A percentile compares a stretch with the other conserved stretches of the same genome.
Evolutionary conservation across 139 green algal species (phyloP).

Genomic region (Chlorella sp.): DNA sequence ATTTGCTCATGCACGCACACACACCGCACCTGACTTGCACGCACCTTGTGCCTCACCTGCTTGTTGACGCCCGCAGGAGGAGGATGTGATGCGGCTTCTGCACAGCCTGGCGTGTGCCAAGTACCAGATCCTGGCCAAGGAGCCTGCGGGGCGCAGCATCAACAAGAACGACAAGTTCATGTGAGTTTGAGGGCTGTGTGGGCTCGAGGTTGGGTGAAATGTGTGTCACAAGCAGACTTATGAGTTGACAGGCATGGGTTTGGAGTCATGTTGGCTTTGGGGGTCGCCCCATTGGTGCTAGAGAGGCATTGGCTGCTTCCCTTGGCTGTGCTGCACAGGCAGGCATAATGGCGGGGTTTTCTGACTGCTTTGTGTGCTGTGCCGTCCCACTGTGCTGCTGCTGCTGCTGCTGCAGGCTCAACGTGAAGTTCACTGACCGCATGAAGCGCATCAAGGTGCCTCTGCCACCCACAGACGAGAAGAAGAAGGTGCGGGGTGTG

Average conservation of each 20-base stretch:
- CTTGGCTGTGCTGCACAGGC: too few species aligned
- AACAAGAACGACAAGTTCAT: constrained; percentile 80
- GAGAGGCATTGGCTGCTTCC: too few species aligned
- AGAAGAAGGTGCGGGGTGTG: constrained; percentile 78
- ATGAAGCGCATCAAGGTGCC: constrained; percentile 86
- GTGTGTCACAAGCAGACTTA: too few species aligned
- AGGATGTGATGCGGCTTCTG: constrained; percentile 82
- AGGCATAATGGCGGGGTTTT: too few species aligned
- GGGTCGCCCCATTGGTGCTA: too few species aligned
- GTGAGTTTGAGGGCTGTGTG: neutral
- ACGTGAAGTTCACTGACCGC: constrained; percentile 81
- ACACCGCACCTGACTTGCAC: too few species aligned
- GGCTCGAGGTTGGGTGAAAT: neutral
- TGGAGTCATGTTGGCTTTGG: too few species aligned
- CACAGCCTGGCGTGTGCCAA: constrained; percentile 86
- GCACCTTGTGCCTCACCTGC: constrained; percentile 13
- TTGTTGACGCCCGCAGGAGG: constrained; percentile 71
- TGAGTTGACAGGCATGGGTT: too few species aligned
- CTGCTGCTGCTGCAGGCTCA: too few species aligned
- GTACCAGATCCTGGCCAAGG: constrained; percentile 85
- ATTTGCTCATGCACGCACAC: too few species aligned
- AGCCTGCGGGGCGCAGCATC: constrained; percentile 55
- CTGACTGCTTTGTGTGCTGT: too few species aligned
- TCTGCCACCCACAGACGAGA: constrained; percentile 82
- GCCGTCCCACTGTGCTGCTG: too few species aligned